Base-by-base conservation (phyloP, 306 rosid genomes). In the Quercus variabilis region DNA sequence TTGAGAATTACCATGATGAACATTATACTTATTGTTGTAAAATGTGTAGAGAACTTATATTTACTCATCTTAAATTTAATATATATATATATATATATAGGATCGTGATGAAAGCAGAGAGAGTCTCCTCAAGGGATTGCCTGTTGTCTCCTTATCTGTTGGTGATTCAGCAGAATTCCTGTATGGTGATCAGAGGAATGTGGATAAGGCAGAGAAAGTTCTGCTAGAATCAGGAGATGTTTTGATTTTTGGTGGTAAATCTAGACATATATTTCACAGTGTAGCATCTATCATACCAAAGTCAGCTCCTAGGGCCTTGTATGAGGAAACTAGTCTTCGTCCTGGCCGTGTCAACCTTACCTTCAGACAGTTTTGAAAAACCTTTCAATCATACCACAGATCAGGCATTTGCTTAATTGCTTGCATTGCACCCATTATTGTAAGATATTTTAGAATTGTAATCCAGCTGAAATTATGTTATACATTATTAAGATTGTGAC, bases 111-210 rank as follows among this genome's bases (percentile, higher is more conserved):
- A 93, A 84, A 90, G 97, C 54, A 54, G 35, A 51, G 80, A 84
- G 74, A 87, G 88, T 84, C 86, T 91, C 11, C 62, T 0, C 2
- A 76, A 81, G 18, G 89, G 90, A 64, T 87, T 93, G 78, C 94
- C 93, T 1, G 94, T 93, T 3, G 91, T 91, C 51, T 89, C 96
- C 54, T 73, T 93, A 54, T 90, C 90, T 5, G n/a, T 90, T 38
- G 97, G 93, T 13, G 90, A 93, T 87, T 76, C 98, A 17, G 95
- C 97, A 30, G 93, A 90, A 21, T 91, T 93, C 82, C 84, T 90
- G 21, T 90, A 87, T 59, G 97, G 92, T 4, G 87, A 87, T 76
- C 59, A 73, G 64, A 85, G 91, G 81, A 76, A 89, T 56, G 79
- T 75, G 43, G 82, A 76, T 11, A 78, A 79, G 65, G 92, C 94